These are phyloP conservation scores for Mortierella sp. DNA, from an alignment of 371 early-diverging fungal genomes.

Conservation along the genomic window DNA sequence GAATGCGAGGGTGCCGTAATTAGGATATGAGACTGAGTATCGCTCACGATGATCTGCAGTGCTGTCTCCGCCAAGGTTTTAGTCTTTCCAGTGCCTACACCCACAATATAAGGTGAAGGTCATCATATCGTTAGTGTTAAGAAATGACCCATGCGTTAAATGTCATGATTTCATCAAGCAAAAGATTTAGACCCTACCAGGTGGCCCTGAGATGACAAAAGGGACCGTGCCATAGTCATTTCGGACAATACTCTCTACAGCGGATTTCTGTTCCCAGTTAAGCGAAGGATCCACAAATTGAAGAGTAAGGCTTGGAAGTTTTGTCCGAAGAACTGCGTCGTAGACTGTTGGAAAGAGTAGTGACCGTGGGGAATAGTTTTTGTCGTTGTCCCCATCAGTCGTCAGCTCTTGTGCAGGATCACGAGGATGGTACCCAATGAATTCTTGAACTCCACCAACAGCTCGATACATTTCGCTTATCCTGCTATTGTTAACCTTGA, in stretches of 20 bases:
- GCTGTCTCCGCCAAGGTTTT: slow-evolving; percentile 46
- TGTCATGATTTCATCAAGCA: not conserved
- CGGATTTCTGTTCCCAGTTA: slow-evolving; percentile 48
- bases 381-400: slow-evolving; percentile 18
- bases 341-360: slow-evolving; percentile 47
- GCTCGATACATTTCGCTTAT: slow-evolving; percentile 49
- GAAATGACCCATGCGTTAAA: too few species aligned
- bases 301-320: slow-evolving; percentile 37
- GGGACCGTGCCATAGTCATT: slow-evolving; percentile 51
- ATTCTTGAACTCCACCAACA: slow-evolving; percentile 44
- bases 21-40: slow-evolving; percentile 33
- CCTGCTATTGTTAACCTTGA: slow-evolving; percentile 34
- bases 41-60: slow-evolving; percentile 36
- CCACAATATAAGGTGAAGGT: not conserved
- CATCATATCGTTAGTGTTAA: too few species aligned
- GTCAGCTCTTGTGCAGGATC: slow-evolving; percentile 19
- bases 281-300: slow-evolving; percentile 42
- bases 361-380: slow-evolving; percentile 36
- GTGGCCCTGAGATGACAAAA: slow-evolving; percentile 47
- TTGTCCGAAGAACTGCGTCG: slow-evolving; percentile 26
- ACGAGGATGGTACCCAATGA: slow-evolving; percentile 45
- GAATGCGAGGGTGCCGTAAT: slow-evolving; percentile 49
- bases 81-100: slow-evolving; percentile 46
- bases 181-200: slow-evolving; percentile 17
- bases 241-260: slow-evolving; percentile 44